Conservation (phyloP, 192 early-diverging fungal species). For the Phycomyces nitens region DNA sequence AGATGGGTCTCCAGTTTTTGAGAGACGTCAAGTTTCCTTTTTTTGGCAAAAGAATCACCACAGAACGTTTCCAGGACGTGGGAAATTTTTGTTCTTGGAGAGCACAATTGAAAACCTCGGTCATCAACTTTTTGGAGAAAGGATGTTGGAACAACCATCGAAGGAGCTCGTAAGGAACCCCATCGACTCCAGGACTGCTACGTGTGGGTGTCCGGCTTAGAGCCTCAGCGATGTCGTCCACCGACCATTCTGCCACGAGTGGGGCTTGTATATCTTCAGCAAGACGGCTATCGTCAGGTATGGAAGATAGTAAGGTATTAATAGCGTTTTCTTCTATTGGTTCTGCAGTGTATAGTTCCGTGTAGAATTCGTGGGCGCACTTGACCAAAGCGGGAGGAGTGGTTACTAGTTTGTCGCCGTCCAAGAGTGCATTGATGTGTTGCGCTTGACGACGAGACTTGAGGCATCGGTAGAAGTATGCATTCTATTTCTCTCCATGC, state of each 20-base stretch:
- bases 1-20: constrained; percentile 9
- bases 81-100: not conserved
- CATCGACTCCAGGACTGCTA: not conserved
- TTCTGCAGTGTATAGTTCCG: too few relatives aligned
- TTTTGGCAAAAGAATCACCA: constrained; percentile 17
- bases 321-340: too few relatives aligned
- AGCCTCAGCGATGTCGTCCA: not conserved
- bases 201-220: not conserved
- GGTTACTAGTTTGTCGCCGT: too few relatives aligned
- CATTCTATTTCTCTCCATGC: too few relatives aligned
- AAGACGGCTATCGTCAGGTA: not conserved
- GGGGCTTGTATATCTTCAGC: not conserved
- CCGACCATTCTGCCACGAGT: not conserved
- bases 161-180: not conserved
- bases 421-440: too few relatives aligned
- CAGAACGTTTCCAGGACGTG: not conserved
- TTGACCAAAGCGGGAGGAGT: too few relatives aligned
- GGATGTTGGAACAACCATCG: not conserved
- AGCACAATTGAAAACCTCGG: not conserved
- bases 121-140: not conserved
- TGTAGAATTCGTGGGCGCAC: too few relatives aligned
- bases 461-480: too few relatives aligned
- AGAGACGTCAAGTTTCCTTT: constrained; percentile 21
- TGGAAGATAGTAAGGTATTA: too few relatives aligned
- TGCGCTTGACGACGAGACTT: too few relatives aligned